Percentiles rank a stretch among this genome's conserved stretches.
Evolutionary conservation across 139 green algal species (phyloP).

Genomic region (Coelastrella sp.): DNA sequence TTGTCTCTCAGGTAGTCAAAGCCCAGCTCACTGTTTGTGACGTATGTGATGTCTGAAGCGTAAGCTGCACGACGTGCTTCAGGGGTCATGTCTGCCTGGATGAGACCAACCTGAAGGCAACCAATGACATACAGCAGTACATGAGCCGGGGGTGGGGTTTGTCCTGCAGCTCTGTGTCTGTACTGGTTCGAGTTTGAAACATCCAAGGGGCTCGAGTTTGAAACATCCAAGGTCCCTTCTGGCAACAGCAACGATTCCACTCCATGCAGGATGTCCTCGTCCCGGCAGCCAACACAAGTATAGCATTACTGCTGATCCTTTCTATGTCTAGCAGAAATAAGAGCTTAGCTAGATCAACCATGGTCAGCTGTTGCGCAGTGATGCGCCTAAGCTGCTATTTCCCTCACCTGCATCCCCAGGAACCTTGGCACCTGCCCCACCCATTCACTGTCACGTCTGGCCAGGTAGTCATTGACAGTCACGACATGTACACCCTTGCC

Average conservation of each 20-base stretch:
- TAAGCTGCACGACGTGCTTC: conserved; percentile 87
- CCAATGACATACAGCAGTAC: background rate
- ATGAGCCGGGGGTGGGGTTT: background rate
- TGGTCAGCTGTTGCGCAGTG: background rate
- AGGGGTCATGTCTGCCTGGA: conserved; percentile 87
- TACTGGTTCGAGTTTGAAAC: background rate
- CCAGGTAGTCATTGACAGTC: conserved; percentile 99
- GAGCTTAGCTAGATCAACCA: background rate
- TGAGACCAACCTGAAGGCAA: conserved; percentile 79
- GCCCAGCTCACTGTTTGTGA: conserved; percentile 98
- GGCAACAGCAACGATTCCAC: no score
- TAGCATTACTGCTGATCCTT: no score
- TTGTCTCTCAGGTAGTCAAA: conserved; percentile 99
- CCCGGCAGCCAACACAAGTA: no score
- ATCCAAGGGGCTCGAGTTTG: no score
- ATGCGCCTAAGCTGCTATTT: background rate
- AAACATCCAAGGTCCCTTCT: no score
- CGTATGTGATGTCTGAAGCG: conserved; percentile 94
- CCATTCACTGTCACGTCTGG: conserved; percentile 95
- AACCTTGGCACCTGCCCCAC: conserved; percentile 97
- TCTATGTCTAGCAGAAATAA: background rate
- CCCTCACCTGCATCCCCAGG: conserved; percentile 89
- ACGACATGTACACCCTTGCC: conserved; percentile 95
- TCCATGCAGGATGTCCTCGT: background rate
- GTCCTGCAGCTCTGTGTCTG: background rate